Conservation (phyloP, 306 rosid genomes). For the Cicer bijugum region DNA sequence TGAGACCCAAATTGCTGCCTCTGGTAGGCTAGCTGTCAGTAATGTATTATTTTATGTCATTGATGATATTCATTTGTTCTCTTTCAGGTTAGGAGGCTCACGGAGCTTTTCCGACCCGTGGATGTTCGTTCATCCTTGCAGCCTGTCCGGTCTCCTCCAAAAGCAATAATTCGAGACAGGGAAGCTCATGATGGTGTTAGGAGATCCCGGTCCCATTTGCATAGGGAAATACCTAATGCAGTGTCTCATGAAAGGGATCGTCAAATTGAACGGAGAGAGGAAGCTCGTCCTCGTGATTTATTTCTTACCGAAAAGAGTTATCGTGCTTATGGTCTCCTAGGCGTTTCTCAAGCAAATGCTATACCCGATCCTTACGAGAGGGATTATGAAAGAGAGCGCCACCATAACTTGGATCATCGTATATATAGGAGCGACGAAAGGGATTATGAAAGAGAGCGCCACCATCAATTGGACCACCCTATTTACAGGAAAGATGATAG, state of each 20-base stretch:
- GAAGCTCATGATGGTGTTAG: constrained; percentile 41
- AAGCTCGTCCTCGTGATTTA: constrained; percentile 52
- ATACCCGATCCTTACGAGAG: constrained; percentile 47
- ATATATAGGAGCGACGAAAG: constrained; percentile 42
- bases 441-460: constrained; percentile 42
- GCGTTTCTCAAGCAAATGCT: constrained; percentile 49
- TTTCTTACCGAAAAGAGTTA: constrained; percentile 66
- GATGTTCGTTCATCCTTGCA: constrained; percentile 47
- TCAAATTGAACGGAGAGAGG: constrained; percentile 51
- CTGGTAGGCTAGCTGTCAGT: constrained; percentile 12
- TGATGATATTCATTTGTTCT: constrained; percentile 35
- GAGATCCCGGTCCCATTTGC: constrained; percentile 25
- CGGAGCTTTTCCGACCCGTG: constrained; percentile 69
- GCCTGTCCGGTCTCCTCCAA: constrained; percentile 44
- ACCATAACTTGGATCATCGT: constrained; percentile 45
- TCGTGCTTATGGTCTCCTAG: constrained; percentile 64
- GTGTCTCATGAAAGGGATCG: constrained; percentile 58
- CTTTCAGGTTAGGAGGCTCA: constrained; percentile 80
- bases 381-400: constrained; percentile 53
- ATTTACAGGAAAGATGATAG: constrained; percentile 45
- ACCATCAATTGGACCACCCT: constrained; percentile 44
- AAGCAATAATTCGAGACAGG: constrained; percentile 47
- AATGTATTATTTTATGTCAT: constrained; percentile 2
- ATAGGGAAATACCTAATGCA: constrained; percentile 36
- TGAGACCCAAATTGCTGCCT: constrained; percentile 45